phyloP scores from a whole-genome alignment of 225 moss, liverwort and hornwort species.

The Bryoerythrophyllum caledonicum region DNA sequence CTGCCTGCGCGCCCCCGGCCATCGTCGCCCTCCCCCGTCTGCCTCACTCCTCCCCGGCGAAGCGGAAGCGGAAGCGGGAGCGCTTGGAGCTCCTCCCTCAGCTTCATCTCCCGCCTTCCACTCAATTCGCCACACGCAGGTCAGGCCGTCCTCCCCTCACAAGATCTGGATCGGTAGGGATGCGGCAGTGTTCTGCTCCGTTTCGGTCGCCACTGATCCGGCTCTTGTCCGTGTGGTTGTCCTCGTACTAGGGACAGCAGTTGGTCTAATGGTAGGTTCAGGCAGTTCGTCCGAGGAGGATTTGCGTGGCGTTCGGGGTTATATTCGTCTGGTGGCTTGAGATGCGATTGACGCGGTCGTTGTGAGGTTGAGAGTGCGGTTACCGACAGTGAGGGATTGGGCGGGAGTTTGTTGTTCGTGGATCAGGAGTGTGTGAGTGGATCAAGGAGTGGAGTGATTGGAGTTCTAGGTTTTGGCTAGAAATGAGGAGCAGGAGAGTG shows the following conservation, averaged over 20 bases:
- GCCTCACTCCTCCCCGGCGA: no score
- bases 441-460: slow-evolving; percentile 49
- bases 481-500: background rate
- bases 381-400: slow-evolving; percentile 29
- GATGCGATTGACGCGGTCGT: slow-evolving; percentile 17
- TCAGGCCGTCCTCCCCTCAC: no score
- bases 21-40: no score
- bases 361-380: background rate
- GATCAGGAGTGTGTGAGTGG: slow-evolving; percentile 38
- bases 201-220: no score
- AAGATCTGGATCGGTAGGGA: slow-evolving; percentile 28
- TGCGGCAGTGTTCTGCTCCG: no score
- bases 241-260: background rate
- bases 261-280: background rate
- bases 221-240: no score
- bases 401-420: slow-evolving; percentile 22
- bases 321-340: no score
- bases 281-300: no score
- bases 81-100: no score
- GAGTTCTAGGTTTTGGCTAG: slow-evolving; percentile 24
- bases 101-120: background rate
- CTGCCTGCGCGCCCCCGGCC: background rate
- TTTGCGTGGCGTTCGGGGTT: no score
- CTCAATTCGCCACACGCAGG: background rate
- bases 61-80: no score